phyloP scores from a whole-genome alignment of 768 basidiomycete genomes.

The Tremella yokohamensis region DNA sequence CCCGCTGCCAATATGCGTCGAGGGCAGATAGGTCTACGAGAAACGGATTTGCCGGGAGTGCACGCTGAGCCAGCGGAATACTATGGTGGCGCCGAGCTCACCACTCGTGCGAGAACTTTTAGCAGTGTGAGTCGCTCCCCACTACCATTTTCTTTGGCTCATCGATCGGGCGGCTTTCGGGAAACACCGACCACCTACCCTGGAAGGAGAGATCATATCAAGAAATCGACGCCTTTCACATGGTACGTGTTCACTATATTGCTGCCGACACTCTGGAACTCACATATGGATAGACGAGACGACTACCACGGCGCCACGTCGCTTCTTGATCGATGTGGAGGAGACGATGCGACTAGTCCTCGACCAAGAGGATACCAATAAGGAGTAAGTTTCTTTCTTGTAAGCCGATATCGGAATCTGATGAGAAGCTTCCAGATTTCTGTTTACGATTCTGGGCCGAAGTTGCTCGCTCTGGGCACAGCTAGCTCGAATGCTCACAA shows the following conservation, averaged over 20 bases:
- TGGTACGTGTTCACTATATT: constrained; percentile 52
- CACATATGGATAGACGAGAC: constrained; percentile 61
- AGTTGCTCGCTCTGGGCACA: constrained; percentile 91
- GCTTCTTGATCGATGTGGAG: constrained; percentile 95
- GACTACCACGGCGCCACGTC: constrained; percentile 68
- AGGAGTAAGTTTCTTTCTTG: constrained; percentile 56
- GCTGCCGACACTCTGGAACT: background rate
- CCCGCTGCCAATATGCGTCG: constrained; percentile 1
- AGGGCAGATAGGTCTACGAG: constrained; percentile 27
- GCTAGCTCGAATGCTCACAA: constrained; percentile 98
- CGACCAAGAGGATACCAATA: constrained; percentile 96
- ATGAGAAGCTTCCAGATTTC: constrained; percentile 60
- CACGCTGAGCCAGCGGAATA: constrained; percentile 73
- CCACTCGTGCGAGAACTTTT: constrained; percentile 80
- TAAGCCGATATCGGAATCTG: constrained; percentile 8
- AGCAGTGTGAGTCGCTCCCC: constrained; percentile 65
- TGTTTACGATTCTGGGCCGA: constrained; percentile 92
- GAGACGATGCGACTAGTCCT: constrained; percentile 94
- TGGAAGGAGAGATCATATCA: constrained; percentile 71
- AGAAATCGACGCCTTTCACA: constrained; percentile 81
- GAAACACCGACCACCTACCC: constrained; percentile 66
- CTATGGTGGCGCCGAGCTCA: constrained; percentile 75
- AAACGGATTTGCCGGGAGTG: constrained; percentile 49
- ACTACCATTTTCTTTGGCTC: constrained; percentile 54
- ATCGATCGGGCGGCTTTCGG: constrained; percentile 69